Evolutionary conservation across 768 basidiomycete genomes (phyloP).

Genomic region (Mycena rebaudengoi): DNA sequence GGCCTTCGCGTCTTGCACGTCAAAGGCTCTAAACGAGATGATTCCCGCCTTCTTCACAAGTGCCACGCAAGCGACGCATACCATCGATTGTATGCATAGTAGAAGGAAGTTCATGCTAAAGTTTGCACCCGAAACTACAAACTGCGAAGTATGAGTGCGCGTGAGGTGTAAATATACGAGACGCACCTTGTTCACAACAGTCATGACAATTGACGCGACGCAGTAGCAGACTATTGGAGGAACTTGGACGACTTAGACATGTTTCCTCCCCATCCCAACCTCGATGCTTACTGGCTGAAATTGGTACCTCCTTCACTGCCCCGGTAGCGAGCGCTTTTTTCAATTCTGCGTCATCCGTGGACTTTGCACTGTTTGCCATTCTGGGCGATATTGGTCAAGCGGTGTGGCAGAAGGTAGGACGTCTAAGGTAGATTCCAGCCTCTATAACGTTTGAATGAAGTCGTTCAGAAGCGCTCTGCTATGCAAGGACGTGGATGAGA

Average conservation of each 20-base stretch:
- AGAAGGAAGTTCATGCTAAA: conserved; percentile 99
- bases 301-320: conserved; percentile 31
- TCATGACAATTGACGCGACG: conserved; percentile 94
- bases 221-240: conserved; percentile 91
- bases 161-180: background rate
- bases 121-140: conserved; percentile 90
- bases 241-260: conserved; percentile 49
- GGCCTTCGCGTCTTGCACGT: conserved; percentile 81
- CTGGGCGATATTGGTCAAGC: background rate
- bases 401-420: too few species aligned
- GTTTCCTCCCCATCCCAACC: too few species aligned
- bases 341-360: conserved; percentile 22
- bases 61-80: conserved; percentile 84
- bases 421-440: too few species aligned
- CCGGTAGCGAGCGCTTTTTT: conserved; percentile 49
- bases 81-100: conserved; percentile 87
- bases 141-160: conserved; percentile 71
- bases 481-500: too few species aligned
- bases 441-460: too few species aligned
- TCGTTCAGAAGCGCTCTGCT: too few species aligned
- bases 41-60: conserved; percentile 77
- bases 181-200: conserved; percentile 91
- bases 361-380: conserved; percentile 11
- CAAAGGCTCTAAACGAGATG: conserved; percentile 87
- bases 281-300: conserved; percentile 14